phyloP scores from a whole-genome alignment of 2,329 filamentous ascomycete species.

The Cordyceps javanica region DNA sequence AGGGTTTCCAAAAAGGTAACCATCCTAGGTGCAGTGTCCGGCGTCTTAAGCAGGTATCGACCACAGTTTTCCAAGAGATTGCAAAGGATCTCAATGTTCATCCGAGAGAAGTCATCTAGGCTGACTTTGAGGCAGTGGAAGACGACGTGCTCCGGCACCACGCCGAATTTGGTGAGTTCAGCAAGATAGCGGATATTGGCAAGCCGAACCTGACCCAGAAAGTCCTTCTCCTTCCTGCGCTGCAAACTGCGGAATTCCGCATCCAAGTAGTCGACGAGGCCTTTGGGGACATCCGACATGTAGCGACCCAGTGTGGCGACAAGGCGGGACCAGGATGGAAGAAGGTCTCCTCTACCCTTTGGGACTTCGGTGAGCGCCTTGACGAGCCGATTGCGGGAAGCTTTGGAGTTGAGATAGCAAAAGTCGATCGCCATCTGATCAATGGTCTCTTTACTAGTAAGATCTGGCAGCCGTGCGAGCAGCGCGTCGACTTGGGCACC shows the following conservation, averaged over 20 bases:
- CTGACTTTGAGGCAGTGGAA: slow-evolving; percentile 98
- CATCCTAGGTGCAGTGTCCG: slow-evolving; percentile 92
- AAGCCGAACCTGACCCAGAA: slow-evolving; percentile 86
- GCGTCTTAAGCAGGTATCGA: slow-evolving; percentile 84
- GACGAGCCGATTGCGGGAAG: slow-evolving; percentile 86
- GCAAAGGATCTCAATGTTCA: slow-evolving; percentile 99
- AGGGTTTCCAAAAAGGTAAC: slow-evolving; percentile 87
- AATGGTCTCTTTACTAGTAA: slow-evolving; percentile 85
- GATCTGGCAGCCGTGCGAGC: slow-evolving; percentile 77
- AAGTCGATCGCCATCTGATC: slow-evolving; percentile 94
- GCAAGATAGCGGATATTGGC: slow-evolving; percentile 97
- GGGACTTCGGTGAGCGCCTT: slow-evolving; percentile 93
- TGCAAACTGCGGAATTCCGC: slow-evolving; percentile 96
- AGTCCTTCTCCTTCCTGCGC: slow-evolving; percentile 95
- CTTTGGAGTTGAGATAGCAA: slow-evolving; percentile 97
- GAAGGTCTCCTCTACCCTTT: slow-evolving; percentile 83
- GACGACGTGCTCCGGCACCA: slow-evolving; percentile 96
- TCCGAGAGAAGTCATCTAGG: slow-evolving; percentile 92
- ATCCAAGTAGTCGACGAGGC: slow-evolving; percentile 85
- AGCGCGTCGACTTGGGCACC: slow-evolving; percentile 94
- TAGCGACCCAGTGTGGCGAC: slow-evolving; percentile 91
- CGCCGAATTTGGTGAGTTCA: slow-evolving; percentile 94
- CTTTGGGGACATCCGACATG: slow-evolving; percentile 89
- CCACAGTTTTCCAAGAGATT: slow-evolving; percentile 95
- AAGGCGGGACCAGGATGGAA: slow-evolving; percentile 86